phyloP scores from a whole-genome alignment of 805 yeast species.

The Komagataella mondaviorum region DNA sequence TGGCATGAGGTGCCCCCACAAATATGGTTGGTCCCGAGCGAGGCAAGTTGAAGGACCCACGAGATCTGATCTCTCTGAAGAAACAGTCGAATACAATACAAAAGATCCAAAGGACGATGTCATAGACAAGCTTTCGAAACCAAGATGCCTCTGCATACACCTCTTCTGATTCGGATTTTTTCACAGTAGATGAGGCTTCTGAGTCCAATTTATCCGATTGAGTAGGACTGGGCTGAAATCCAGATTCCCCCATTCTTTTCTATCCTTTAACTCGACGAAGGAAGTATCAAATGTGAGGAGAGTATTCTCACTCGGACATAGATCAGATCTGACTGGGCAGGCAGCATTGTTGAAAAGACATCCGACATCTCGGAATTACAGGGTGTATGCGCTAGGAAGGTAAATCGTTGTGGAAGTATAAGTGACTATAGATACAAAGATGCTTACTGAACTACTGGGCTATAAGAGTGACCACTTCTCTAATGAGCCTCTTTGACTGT shows the following conservation, averaged over 20 bases:
- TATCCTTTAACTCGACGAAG: neutral
- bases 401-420: too few relatives aligned
- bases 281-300: neutral
- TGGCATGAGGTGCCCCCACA: conserved; percentile 77
- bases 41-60: conserved; percentile 58
- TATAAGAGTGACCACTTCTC: neutral
- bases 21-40: conserved; percentile 54
- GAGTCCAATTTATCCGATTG: neutral
- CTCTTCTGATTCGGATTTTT: neutral
- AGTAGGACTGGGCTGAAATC: neutral
- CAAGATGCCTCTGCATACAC: neutral
- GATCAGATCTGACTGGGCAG: neutral
- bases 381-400: neutral
- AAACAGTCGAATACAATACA: conserved; percentile 36
- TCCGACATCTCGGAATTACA: neutral
- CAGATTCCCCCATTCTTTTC: neutral
- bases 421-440: too few relatives aligned
- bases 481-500: too few relatives aligned
- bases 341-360: neutral
- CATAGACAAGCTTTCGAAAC: conserved; percentile 27
- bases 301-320: neutral
- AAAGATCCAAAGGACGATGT: conserved; percentile 37
- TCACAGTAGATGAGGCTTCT: neutral
- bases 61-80: conserved; percentile 60
- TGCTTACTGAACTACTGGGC: neutral